A percentile compares a stretch with the other conserved stretches of the same genome.
phyloP scores from a whole-genome alignment of 2,329 filamentous ascomycete species.

The Alternaria angustiovoidea region DNA sequence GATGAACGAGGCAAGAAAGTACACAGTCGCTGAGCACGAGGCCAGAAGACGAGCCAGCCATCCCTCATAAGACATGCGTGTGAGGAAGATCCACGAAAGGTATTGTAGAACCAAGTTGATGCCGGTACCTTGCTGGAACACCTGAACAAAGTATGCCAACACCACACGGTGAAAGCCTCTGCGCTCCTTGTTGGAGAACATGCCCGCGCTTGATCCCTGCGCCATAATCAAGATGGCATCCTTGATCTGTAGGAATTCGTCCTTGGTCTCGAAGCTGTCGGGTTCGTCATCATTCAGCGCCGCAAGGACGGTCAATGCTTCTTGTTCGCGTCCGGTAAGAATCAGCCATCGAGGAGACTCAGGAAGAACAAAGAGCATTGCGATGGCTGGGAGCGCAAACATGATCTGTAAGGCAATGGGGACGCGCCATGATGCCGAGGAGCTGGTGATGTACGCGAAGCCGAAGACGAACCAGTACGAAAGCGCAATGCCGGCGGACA shows the following conservation, averaged over 20 bases:
- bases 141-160: conserved; percentile 53
- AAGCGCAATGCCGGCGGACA: conserved; percentile 58
- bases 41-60: conserved; percentile 53
- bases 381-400: conserved; percentile 63
- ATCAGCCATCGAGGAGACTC: conserved; percentile 68
- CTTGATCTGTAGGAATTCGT: conserved; percentile 54
- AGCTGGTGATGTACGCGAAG: conserved; percentile 54
- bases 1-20: conserved; percentile 50
- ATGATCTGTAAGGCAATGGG: conserved; percentile 67
- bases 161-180: conserved; percentile 53
- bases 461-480: conserved; percentile 64
- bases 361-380: conserved; percentile 60
- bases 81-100: conserved; percentile 61
- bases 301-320: conserved; percentile 43
- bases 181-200: conserved; percentile 47
- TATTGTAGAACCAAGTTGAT: conserved; percentile 46
- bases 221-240: conserved; percentile 44
- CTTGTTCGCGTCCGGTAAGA: conserved; percentile 62
- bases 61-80: conserved; percentile 57
- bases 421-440: conserved; percentile 58
- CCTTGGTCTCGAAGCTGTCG: conserved; percentile 37
- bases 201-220: conserved; percentile 31
- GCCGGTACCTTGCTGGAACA: conserved; percentile 54
- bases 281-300: conserved; percentile 41
- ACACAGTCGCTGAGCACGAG: conserved; percentile 50